Percentiles rank a stretch among this genome's conserved stretches.
These are phyloP conservation scores for Podospora australis DNA, from an alignment of 495 filamentous ascomycete species.

Conservation along the genomic window DNA sequence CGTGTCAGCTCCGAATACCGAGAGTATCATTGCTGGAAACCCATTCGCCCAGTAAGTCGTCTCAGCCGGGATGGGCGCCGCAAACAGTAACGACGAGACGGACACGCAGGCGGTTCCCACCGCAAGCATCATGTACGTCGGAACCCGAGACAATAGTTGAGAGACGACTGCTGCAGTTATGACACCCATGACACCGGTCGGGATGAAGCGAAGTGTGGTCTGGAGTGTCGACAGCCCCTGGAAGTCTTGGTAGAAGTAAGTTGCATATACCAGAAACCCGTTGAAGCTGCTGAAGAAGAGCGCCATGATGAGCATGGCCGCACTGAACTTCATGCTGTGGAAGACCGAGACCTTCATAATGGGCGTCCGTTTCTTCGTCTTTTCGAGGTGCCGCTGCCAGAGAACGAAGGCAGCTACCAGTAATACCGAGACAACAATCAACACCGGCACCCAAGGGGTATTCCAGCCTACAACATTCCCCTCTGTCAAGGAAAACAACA, in stretches of 20 bases:
- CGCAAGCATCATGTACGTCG: conserved; percentile 47
- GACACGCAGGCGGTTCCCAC: conserved; percentile 45
- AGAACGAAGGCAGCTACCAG: conserved; percentile 53
- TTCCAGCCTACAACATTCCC: conserved; percentile 62
- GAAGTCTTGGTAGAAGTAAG: conserved; percentile 58
- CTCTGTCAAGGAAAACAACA: conserved; percentile 58
- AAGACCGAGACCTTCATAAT: conserved; percentile 56
- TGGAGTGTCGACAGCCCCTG: conserved; percentile 47
- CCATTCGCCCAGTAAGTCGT: conserved; percentile 56
- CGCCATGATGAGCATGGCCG: conserved; percentile 53
- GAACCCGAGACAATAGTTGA: conserved; percentile 47
- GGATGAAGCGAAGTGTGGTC: conserved; percentile 56
- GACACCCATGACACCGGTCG: conserved; percentile 49
- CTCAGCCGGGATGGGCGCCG: conserved; percentile 46
- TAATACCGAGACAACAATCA: conserved; percentile 56
- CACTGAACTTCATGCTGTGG: conserved; percentile 44
- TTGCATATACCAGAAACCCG: conserved; percentile 53
- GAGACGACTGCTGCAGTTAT: conserved; percentile 45
- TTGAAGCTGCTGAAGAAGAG: conserved; percentile 57
- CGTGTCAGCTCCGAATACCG: conserved; percentile 54
- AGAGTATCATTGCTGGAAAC: conserved; percentile 51
- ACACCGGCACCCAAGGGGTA: conserved; percentile 56
- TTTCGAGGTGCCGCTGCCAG: conserved; percentile 59
- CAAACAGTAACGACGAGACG: conserved; percentile 48
- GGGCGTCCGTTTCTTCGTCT: conserved; percentile 31